These are phyloP conservation scores for Tuber borchii DNA, from an alignment of 495 filamentous ascomycete genomes.

Conservation along the genomic window DNA sequence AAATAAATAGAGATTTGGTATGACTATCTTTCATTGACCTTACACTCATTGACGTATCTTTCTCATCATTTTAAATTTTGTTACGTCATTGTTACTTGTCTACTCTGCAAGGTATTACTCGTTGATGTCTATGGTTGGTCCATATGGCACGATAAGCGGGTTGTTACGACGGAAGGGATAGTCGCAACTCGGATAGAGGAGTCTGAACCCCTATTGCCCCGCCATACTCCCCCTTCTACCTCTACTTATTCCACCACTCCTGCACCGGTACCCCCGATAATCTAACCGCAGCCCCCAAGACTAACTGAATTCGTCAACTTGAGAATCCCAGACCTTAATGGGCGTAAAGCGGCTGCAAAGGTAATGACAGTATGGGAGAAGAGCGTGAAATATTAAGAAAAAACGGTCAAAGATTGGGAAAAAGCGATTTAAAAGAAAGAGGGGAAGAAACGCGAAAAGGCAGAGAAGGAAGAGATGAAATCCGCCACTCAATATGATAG, in stretches of 20 bases:
- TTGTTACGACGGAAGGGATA: too few relatives aligned
- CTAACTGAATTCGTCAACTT: constrained; percentile 41
- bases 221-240: not conserved
- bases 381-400: constrained; percentile 58
- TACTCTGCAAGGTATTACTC: too few relatives aligned
- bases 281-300: constrained; percentile 44
- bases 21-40: too few relatives aligned
- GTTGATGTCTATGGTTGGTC: too few relatives aligned
- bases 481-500: not conserved
- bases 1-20: too few relatives aligned
- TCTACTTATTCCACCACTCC: not conserved
- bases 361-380: constrained; percentile 53
- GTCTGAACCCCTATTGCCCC: not conserved
- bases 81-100: too few relatives aligned
- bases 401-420: constrained; percentile 52
- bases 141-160: too few relatives aligned
- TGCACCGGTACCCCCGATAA: constrained; percentile 37
- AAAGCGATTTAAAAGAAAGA: constrained; percentile 51
- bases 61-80: too few relatives aligned
- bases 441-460: constrained; percentile 50
- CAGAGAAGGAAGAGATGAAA: constrained; percentile 45
- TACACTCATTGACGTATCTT: too few relatives aligned
- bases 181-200: not conserved
- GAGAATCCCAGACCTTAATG: constrained; percentile 13
- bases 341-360: constrained; percentile 49